These are phyloP conservation scores for Coprinopsis strossmayeri DNA, from an alignment of 768 basidiomycete species.

Conservation along the genomic window DNA sequence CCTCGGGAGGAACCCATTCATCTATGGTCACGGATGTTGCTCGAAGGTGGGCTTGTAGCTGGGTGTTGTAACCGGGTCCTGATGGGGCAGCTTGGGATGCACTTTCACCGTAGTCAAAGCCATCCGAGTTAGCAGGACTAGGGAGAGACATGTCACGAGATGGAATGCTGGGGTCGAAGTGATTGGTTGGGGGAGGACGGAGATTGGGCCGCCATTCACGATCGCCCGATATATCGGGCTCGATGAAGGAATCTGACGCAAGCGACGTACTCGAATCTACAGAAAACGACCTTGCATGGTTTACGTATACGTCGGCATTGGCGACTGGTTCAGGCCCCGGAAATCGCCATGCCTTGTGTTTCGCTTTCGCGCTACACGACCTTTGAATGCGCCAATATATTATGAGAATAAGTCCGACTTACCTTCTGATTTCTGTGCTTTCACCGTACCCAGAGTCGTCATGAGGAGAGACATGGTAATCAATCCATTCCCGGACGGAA, in stretches of 20 bases:
- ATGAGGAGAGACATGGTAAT: constrained; percentile 33
- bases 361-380: constrained; percentile 3
- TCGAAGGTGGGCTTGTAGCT: constrained; percentile 46
- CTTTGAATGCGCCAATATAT: background rate
- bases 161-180: constrained; percentile 37
- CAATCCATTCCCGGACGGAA: constrained; percentile 72
- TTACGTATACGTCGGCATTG: constrained; percentile 27
- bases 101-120: constrained; percentile 28
- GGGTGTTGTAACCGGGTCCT: background rate
- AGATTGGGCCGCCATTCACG: background rate
- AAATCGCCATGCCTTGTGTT: constrained; percentile 38
- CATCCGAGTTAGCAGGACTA: constrained; percentile 50
- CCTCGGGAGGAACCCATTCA: constrained; percentile 19
- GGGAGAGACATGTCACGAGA: constrained; percentile 51
- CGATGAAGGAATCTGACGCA: constrained; percentile 27
- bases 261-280: constrained; percentile 52
- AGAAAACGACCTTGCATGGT: constrained; percentile 48
- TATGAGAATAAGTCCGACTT: constrained; percentile 8
- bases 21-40: constrained; percentile 28
- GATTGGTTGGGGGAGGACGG: constrained; percentile 33
- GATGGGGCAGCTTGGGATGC: background rate
- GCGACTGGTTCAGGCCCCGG: constrained; percentile 18
- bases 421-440: constrained; percentile 32
- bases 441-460: constrained; percentile 48
- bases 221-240: constrained; percentile 25